Evolutionary conservation across 2,329 filamentous ascomycete genomes (phyloP), one percentile per base, ranked within the genome.

Genomic region (Scedosporium dehoogii): DNA sequence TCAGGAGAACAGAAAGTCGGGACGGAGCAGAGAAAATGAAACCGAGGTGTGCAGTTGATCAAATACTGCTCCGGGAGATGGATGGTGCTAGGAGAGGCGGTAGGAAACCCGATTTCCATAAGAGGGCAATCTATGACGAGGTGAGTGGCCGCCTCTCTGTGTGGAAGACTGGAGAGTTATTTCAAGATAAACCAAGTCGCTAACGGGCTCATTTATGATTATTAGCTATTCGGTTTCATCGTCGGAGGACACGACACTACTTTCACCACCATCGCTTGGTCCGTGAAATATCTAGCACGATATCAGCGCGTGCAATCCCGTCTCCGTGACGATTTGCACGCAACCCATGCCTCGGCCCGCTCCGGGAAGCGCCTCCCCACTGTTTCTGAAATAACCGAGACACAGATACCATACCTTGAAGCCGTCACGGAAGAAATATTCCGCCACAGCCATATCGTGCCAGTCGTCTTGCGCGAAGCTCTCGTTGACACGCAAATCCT

Each of bases 171-270:
- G 5, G 29, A 33, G 29, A 33, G 6, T 33, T 14, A 1, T 46
- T 46, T 46, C 44, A 10, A 16, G 2, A 6, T 68, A 71, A 1
- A 62, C 53, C 2, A 71, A 70, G 63, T 46, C 16, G 14, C 44
- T 46, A 21, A 46, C 44, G 44, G 44, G 16, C 44, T 65, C 38
- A 58, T 9, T 33, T 33, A 33, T 33, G 29, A 9, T 33, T 6
- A 33, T 33, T 33, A 33, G 29, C 7, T 33, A 7, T 33, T 63
- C 51, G 71, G 71, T 55, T 70, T 72, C 65, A 66, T 72, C 58
- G 48, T 71, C 44, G 73, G 70, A 0, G 72, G 71, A 3, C 69
- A 73, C 60, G 72, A 75, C 61, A 74, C 73, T 1, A 65, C 68
- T 0, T 68, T 67, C n/a, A 71, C 69, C 0, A 68, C 71, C 1